Evolutionary conservation across 2,329 filamentous ascomycete species (phyloP).

Genomic region (Cadophora gregata): DNA sequence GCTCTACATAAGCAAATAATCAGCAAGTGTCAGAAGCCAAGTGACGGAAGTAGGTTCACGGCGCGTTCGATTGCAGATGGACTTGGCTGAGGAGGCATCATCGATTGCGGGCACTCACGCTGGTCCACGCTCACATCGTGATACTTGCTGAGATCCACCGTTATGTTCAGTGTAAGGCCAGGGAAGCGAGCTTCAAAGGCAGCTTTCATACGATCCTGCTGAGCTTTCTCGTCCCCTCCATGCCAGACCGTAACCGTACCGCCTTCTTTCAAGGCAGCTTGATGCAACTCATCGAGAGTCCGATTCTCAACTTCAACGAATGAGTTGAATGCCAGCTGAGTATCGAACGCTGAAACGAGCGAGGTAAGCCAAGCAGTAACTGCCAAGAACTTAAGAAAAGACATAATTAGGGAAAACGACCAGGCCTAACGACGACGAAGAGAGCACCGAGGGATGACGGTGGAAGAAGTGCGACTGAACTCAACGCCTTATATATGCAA

Average conservation of each 20-base stretch:
- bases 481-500: not conserved
- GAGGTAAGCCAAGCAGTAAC: not conserved
- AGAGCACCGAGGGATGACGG: not conserved
- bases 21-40: not conserved
- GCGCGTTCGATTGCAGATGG: not conserved
- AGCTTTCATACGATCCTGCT: slow-evolving; percentile 43
- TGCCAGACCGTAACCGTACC: slow-evolving; percentile 54
- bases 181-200: slow-evolving; percentile 55
- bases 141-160: slow-evolving; percentile 62
- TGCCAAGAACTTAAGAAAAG: not conserved
- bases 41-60: not conserved
- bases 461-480: not conserved
- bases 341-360: slow-evolving; percentile 11
- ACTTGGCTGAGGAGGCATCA: not conserved
- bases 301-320: slow-evolving; percentile 49
- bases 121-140: slow-evolving; percentile 55
- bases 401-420: not conserved
- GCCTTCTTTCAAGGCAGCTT: slow-evolving; percentile 55
- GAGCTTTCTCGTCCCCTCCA: slow-evolving; percentile 52
- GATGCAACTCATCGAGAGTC: slow-evolving; percentile 55
- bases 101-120: not conserved
- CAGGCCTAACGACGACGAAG: not conserved
- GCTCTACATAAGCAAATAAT: slow-evolving; percentile 38
- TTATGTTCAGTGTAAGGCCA: slow-evolving; percentile 46
- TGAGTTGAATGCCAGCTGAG: slow-evolving; percentile 16